phyloP scores from a whole-genome alignment of 805 yeast genomes.

The Starmerella sp. region DNA sequence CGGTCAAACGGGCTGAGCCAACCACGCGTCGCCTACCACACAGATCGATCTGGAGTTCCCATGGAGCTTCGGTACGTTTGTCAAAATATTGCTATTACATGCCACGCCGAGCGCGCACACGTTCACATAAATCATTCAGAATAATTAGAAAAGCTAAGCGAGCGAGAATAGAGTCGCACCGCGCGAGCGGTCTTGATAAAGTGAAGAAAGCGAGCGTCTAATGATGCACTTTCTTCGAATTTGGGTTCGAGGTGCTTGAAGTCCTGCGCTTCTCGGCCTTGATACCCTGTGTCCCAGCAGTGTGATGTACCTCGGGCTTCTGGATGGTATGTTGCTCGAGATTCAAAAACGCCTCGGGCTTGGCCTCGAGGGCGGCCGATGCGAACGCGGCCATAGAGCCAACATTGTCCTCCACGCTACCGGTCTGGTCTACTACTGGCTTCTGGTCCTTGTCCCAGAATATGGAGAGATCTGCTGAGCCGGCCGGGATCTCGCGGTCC shows the following conservation, averaged over 20 bases:
- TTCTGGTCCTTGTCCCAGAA: neutral
- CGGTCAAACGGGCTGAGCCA: too few relatives aligned
- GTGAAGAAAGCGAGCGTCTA: neutral
- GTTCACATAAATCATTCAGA: too few relatives aligned
- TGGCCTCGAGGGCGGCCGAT: neutral
- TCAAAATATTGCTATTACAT: too few relatives aligned
- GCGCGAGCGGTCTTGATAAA: too few relatives aligned
- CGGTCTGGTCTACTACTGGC: neutral
- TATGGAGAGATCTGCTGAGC: neutral
- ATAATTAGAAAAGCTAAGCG: too few relatives aligned
- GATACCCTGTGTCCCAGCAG: neutral
- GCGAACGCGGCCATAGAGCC: constrained; percentile 1
- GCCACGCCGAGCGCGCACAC: too few relatives aligned
- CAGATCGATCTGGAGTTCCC: too few relatives aligned
- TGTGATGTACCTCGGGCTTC: neutral
- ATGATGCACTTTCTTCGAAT: neutral
- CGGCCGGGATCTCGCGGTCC: neutral
- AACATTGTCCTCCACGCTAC: neutral
- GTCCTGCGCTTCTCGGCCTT: neutral
- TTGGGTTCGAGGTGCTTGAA: neutral
- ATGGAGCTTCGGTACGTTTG: too few relatives aligned
- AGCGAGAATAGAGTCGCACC: too few relatives aligned
- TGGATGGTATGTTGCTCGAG: neutral
- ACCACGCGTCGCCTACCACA: too few relatives aligned
- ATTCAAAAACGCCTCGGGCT: neutral